Percentiles rank a stretch among this genome's conserved stretches.
Conservation (phyloP, 179 eudicot species). For the Kewa caespitosa region DNA sequence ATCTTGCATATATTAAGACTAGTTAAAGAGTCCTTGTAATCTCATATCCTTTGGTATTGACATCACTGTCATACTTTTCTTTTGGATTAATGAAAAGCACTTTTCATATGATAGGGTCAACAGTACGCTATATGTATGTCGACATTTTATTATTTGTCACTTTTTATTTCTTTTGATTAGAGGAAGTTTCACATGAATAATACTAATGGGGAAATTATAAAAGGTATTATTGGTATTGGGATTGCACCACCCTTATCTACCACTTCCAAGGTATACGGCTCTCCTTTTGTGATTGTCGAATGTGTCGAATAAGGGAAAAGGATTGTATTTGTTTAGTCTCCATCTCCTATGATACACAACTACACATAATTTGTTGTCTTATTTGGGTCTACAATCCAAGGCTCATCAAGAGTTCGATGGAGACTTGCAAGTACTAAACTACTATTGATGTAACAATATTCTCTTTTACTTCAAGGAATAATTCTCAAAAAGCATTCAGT, state of each 20-base stretch:
- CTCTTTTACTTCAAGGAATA: constrained; percentile 4
- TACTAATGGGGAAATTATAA: too few species aligned
- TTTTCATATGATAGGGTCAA: too few species aligned
- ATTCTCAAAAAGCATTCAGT: background rate
- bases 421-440: constrained; percentile 11
- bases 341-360: background rate
- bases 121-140: too few species aligned
- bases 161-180: too few species aligned
- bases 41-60: too few species aligned
- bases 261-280: constrained; percentile 21
- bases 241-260: constrained; percentile 29
- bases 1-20: too few species aligned
- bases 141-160: too few species aligned
- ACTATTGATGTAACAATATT: constrained; percentile 4
- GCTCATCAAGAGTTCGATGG: constrained; percentile 13
- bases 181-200: too few species aligned
- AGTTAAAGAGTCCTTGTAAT: too few species aligned
- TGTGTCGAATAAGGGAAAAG: constrained; percentile 6
- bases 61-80: too few species aligned
- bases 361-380: constrained; percentile 15
- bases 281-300: background rate
- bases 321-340: background rate
- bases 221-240: constrained; percentile 4
- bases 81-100: too few species aligned
- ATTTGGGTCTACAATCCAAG: constrained; percentile 25